phyloP scores from a whole-genome alignment of 129 eudicot species.

The Apium graveolens region DNA sequence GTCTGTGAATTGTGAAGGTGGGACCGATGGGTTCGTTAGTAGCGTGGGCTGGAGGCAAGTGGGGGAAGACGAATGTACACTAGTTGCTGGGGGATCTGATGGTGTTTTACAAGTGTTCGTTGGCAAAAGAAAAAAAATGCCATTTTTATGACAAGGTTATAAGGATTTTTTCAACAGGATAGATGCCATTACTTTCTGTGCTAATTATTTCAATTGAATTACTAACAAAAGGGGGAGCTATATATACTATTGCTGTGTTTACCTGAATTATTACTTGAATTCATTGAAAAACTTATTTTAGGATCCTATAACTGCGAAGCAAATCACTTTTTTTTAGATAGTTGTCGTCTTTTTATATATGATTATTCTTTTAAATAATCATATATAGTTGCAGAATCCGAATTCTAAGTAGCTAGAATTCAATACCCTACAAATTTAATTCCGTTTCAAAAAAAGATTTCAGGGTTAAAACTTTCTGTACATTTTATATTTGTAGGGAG shows the following conservation, averaged over 20 bases:
- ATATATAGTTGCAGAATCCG: no score
- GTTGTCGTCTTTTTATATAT: no score
- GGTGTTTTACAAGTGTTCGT: conserved; percentile 60
- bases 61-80: conserved; percentile 53
- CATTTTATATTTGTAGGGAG: no score
- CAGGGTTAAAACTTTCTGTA: no score
- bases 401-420: no score
- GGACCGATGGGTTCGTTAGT: conserved; percentile 48
- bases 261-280: neutral
- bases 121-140: conserved; percentile 31
- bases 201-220: neutral
- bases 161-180: neutral
- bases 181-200: neutral
- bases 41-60: conserved; percentile 72
- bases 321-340: no score
- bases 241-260: neutral
- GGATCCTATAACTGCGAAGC: no score
- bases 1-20: conserved; percentile 14
- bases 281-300: neutral
- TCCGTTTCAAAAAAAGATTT: no score
- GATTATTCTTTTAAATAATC: no score
- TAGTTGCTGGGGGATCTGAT: conserved; percentile 76
- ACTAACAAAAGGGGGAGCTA: neutral
- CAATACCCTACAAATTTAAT: no score
- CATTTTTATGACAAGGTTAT: conserved; percentile 5